Conservation (phyloP, 1,284 basidiomycete genomes). For the Apiotrichum akiyoshidainum region DNA sequence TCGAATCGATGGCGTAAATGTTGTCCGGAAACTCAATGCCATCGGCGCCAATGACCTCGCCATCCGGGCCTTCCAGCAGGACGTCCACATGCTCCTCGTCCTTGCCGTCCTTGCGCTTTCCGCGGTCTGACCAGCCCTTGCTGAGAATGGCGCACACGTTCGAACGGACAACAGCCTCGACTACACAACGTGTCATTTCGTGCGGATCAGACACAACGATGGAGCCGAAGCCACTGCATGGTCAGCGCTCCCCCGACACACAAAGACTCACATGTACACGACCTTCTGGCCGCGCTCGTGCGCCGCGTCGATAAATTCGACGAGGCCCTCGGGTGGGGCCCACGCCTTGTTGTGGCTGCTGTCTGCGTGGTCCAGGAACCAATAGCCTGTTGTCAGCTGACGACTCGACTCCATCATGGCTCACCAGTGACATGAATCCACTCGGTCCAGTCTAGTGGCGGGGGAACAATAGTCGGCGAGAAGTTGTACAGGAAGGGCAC, state of each 20-base stretch:
- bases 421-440: constrained; percentile 92
- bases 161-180: constrained; percentile 79
- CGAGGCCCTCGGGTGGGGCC: constrained; percentile 73
- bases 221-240: constrained; percentile 77
- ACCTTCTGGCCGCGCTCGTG: constrained; percentile 75
- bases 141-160: constrained; percentile 88
- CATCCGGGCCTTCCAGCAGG: constrained; percentile 7
- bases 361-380: constrained; percentile 89
- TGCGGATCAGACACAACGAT: constrained; percentile 94
- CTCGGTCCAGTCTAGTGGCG: constrained; percentile 92
- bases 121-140: constrained; percentile 97
- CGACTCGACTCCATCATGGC: constrained; percentile 3
- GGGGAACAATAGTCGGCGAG: constrained; percentile 60
- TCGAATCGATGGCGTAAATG: constrained; percentile 75
- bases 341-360: constrained; percentile 72
- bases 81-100: constrained; percentile 6
- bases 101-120: constrained; percentile 48
- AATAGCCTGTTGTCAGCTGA: constrained; percentile 64
- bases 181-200: constrained; percentile 82
- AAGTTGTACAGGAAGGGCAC: constrained; percentile 98
- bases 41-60: constrained; percentile 27
- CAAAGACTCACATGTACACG: constrained; percentile 68
- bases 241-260: neutral
- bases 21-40: constrained; percentile 62
- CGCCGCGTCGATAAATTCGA: constrained; percentile 76